A percentile compares a stretch with the other conserved stretches of the same genome.
Conservation (phyloP, 1,284 basidiomycete genomes). For the Filobasidium uniguttulatum region DNA sequence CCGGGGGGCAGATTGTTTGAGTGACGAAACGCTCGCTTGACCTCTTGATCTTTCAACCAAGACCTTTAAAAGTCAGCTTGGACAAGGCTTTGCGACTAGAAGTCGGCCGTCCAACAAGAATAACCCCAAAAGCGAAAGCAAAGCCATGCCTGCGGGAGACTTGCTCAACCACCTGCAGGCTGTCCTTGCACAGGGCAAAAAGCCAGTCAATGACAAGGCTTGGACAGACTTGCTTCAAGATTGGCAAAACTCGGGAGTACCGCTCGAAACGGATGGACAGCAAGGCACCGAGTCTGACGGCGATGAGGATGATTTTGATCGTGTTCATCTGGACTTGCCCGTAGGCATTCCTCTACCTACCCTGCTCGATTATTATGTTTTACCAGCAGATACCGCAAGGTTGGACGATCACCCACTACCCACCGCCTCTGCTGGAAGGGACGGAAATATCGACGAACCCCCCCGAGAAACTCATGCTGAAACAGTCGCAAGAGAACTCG, state of each 20-base stretch:
- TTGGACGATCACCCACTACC: conserved; percentile 4
- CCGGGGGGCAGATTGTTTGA: too few species aligned
- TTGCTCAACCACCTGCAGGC: neutral
- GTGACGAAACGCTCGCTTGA: too few species aligned
- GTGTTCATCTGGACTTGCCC: neutral
- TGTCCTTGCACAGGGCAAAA: neutral
- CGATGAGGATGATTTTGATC: neutral
- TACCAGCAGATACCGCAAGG: conserved; percentile 4
- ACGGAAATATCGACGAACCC: too few species aligned
- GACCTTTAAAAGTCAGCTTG: too few species aligned
- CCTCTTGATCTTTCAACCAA: too few species aligned
- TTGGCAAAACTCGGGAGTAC: conserved; percentile 6
- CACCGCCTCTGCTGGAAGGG: neutral
- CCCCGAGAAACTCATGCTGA: too few species aligned
- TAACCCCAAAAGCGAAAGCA: too few species aligned
- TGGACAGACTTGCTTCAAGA: conserved; percentile 8
- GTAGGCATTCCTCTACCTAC: conserved; percentile 10
- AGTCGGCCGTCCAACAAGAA: too few species aligned
- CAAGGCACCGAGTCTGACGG: neutral
- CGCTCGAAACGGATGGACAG: neutral
- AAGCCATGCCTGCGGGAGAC: neutral
- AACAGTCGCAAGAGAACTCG: too few species aligned
- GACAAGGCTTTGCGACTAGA: too few species aligned
- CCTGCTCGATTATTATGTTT: conserved; percentile 13
- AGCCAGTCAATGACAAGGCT: neutral